Conservation (phyloP, 257 asterid species). For the Solanum phureja region DNA sequence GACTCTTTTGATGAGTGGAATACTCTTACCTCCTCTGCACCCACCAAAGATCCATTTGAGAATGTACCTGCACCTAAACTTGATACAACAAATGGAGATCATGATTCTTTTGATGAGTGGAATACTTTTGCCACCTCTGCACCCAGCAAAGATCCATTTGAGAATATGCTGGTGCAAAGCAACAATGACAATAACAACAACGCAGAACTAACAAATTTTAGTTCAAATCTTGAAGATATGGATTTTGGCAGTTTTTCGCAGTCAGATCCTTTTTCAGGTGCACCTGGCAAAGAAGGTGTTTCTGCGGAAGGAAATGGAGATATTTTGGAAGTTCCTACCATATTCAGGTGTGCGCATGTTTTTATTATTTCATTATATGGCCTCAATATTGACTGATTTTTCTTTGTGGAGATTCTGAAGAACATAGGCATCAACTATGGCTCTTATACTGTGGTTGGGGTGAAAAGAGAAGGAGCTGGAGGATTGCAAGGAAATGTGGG, state of each 20-base stretch:
- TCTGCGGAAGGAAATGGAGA: conserved; percentile 15
- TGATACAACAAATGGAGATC: not conserved
- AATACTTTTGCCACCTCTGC: conserved; percentile 5
- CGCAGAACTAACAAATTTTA: not conserved
- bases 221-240: conserved; percentile 27
- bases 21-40: conserved; percentile 50
- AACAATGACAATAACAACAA: not conserved
- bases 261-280: conserved; percentile 28
- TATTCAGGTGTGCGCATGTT: conserved; percentile 38
- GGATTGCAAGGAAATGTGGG: not conserved
- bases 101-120: conserved; percentile 4
- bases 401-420: not conserved
- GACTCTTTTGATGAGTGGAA: conserved; percentile 53
- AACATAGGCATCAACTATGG: not conserved
- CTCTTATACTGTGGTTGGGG: not conserved
- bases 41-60: conserved; percentile 28
- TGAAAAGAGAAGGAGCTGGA: not conserved
- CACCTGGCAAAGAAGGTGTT: conserved; percentile 19
- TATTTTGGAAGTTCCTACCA: conserved; percentile 26
- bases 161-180: not conserved
- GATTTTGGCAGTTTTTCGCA: conserved; percentile 37
- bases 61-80: conserved; percentile 7
- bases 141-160: not conserved
- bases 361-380: not conserved
- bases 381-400: not conserved